Evolutionary conservation across 2,329 filamentous ascomycete species (phyloP), one percentile per base, ranked within the genome.

Genomic region (Sordariomycetes sp.): DNA sequence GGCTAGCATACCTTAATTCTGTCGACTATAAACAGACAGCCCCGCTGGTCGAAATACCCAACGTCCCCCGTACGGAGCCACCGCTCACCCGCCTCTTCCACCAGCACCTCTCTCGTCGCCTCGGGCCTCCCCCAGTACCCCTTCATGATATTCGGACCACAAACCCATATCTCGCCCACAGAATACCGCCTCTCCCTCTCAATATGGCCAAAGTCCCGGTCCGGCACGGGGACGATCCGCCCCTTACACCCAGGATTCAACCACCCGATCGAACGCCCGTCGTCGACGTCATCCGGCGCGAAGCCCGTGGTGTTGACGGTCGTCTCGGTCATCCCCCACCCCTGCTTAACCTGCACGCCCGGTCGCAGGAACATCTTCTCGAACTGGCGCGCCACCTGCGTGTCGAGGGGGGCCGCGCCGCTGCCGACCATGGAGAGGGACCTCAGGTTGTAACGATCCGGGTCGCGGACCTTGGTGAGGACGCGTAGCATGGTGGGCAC

Each of bases 271-370:
- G 72, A 74, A 3, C 77, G 76, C 14, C 71, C 74, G 43, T 71
- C 66, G 58, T 73, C 71, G 3, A 50, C 32, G 37, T 51, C 18
- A 63, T 64, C 57, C 61, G 61, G 7, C 69, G 71, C 56, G 70
- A 73, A 2, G 12, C 34, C 34, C 12, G 34, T 35, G 12, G 12
- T 12, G 34, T 35, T 35, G 34, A 6, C 6, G 7, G 71, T 72
- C 18, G 72, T 70, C 67, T 85, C 82, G 0, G 82, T 85, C 82
- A 85, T 84, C 3, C 82, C 82, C 76, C 80, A 84, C 1, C 79
- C 81, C 63, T 82, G 81, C 65, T 69, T 70, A 32, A 78, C 69
- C 50, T 70, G 68, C 24, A 75, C 61, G 3, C 67, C 63, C 58
- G 69, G 65, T 24, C 68, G 68, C 61, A 79, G 74, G 24, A 80